Conservation (phyloP, 2,329 filamentous ascomycete genomes). For the Tolypocladium paradoxum region DNA sequence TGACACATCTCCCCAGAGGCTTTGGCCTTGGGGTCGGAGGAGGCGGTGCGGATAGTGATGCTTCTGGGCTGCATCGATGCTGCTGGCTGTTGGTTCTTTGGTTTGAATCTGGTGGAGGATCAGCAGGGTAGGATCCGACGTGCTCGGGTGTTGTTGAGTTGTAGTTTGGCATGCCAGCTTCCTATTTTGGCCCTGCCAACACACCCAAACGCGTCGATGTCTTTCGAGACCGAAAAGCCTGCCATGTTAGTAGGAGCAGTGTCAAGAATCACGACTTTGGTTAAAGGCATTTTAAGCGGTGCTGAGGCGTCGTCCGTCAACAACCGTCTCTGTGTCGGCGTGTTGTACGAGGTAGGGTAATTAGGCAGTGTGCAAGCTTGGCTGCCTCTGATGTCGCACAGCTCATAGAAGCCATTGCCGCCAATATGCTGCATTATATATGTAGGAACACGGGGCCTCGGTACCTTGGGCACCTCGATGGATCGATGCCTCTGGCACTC, state of each 20-base stretch:
- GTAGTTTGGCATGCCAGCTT: not conserved
- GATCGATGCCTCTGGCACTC: not conserved
- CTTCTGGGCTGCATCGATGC: not conserved
- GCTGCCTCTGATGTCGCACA: not conserved
- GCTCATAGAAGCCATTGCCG: not conserved
- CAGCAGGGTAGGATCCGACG: too few relatives aligned
- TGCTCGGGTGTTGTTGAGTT: not conserved
- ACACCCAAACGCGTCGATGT: not conserved
- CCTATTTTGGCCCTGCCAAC: not conserved
- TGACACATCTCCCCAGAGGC: not conserved
- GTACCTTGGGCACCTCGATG: not conserved
- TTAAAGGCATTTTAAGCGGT: too few relatives aligned
- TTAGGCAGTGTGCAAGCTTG: too few relatives aligned
- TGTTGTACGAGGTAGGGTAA: too few relatives aligned
- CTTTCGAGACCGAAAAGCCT: not conserved
- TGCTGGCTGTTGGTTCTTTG: not conserved
- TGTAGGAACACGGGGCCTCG: not conserved
- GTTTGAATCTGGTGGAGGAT: not conserved
- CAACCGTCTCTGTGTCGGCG: not conserved
- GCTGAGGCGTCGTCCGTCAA: not conserved
- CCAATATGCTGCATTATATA: not conserved
- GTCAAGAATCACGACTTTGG: not conserved
- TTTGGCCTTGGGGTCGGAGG: not conserved
- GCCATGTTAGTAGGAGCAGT: not conserved
- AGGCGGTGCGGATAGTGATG: not conserved